phyloP scores from a whole-genome alignment of 306 rosid genomes.

The Arachis stenosperma region DNA sequence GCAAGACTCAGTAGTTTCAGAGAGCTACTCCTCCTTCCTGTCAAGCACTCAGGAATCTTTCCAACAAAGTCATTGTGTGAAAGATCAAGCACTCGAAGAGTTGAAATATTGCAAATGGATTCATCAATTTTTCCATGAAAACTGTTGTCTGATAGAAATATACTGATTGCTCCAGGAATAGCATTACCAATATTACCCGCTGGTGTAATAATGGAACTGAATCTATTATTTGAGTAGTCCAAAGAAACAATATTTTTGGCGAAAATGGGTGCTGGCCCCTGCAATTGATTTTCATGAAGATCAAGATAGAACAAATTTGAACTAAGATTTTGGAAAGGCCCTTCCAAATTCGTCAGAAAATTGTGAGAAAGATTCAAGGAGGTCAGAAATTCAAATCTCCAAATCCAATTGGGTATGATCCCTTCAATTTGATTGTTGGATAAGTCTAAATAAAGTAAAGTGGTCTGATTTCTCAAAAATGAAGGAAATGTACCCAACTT shows the following conservation, averaged over 20 bases:
- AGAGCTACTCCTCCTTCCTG: neutral
- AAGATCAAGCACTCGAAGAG: slow-evolving; percentile 46
- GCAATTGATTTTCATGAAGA: slow-evolving; percentile 47
- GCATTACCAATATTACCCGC: slow-evolving; percentile 22
- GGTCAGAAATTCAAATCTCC: neutral
- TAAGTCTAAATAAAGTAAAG: neutral
- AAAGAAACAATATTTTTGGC: neutral
- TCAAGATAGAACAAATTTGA: neutral
- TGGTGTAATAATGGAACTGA: slow-evolving; percentile 32
- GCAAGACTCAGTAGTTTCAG: slow-evolving; percentile 30
- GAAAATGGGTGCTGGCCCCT: slow-evolving; percentile 2
- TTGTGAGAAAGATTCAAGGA: slow-evolving; percentile 49
- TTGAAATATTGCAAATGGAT: slow-evolving; percentile 39
- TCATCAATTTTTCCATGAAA: slow-evolving; percentile 30
- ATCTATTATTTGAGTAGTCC: slow-evolving; percentile 45
- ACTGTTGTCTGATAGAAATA: slow-evolving; percentile 40
- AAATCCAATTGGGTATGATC: slow-evolving; percentile 49
- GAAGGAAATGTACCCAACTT: neutral
- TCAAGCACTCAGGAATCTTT: slow-evolving; percentile 43
- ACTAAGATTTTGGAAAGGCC: neutral
- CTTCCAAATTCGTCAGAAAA: slow-evolving; percentile 12
- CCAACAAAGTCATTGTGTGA: slow-evolving; percentile 37
- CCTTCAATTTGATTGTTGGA: slow-evolving; percentile 40
- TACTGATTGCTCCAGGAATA: neutral
- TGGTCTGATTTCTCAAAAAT: slow-evolving; percentile 38